phyloP scores from a whole-genome alignment of 116 monocot genomes.

The Thalassia testudinum region DNA sequence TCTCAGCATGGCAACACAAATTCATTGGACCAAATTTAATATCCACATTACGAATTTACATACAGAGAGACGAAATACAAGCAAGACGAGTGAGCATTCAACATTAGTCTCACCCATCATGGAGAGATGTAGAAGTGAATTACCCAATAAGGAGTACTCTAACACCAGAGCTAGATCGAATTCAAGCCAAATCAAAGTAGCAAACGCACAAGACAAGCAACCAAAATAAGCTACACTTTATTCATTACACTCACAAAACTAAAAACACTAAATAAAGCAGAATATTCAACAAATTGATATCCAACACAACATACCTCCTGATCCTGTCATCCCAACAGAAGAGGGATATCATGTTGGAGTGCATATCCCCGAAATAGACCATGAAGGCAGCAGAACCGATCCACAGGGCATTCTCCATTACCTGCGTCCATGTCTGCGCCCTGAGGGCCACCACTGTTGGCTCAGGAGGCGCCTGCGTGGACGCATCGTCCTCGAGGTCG shows the following conservation, averaged over 20 bases:
- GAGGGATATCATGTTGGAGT: conserved; percentile 15
- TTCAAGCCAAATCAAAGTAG: background rate
- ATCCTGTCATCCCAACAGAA: conserved; percentile 17
- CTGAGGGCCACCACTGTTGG: conserved; percentile 1
- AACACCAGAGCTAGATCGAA: background rate
- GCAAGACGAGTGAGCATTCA: background rate
- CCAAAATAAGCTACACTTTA: background rate
- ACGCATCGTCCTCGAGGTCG: conserved; percentile 17
- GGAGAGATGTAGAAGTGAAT: background rate
- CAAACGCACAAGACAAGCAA: background rate
- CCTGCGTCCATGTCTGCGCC: conserved; percentile 10
- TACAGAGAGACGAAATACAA: background rate
- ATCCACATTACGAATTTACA: too few species aligned
- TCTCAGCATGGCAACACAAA: too few species aligned
- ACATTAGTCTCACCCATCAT: background rate
- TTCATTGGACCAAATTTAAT: too few species aligned
- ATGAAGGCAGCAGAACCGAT: conserved; percentile 16
- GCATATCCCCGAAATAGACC: conserved; percentile 18
- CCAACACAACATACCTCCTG: conserved; percentile 11
- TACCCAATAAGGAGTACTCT: background rate
- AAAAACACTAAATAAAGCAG: background rate
- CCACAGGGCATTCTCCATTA: conserved; percentile 19
- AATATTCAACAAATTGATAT: background rate
- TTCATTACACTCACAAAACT: too few species aligned
- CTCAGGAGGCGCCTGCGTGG: background rate